Base-by-base conservation (phyloP, 345 rosid species). In the Streptanthus diversifolius region DNA sequence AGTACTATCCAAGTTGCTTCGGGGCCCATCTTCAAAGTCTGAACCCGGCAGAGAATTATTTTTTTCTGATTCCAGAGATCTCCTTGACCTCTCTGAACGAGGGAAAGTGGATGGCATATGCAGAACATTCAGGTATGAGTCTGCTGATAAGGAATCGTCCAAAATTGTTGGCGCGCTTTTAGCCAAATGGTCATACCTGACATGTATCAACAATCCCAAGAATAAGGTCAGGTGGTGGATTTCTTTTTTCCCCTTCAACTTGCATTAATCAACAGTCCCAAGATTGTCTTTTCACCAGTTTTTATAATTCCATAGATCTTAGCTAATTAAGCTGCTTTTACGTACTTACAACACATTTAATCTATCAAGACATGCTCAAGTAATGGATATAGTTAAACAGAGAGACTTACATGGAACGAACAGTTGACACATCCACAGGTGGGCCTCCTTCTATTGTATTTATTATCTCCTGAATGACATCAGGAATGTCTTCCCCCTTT, bases 71-170 rank as follows among this genome's bases (percentile, higher is more conserved):
- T 83, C 91, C 68, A 80, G 82, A 68, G 73, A 88, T 37, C 82
- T 82, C 77, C 97, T 84, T 48, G 92, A 89, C 81, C 88, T 82
- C 82, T 93, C 98, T 53, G 98, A 88, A 37, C 96, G 97, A 53
- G 98, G 98, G 68, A 89, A 91, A 32, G 97, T 93, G 43, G 98
- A 85, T 67, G 98, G 98, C 91, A 93, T 93, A 84, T 91, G 84
- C 29, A 93, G 79, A 49, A 93, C 91, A 83, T 91, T 91, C 41
- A 91, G 88, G 80, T 93, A 93, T 58, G 98, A 93, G 86, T 93
- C 98, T 52, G 98, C 95, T 68, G 98, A 93, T 64, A 91, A 89
- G 30, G 97, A 91, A 79, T 93, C 98, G 48, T 91, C 97, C 90
- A 93, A 86, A 80, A 93, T 89, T 59, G 97, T 90, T 6, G 98